A percentile compares a stretch with the other conserved stretches of the same genome.
phyloP scores from a whole-genome alignment of 805 yeast genomes.

The Kuraishia molischiana region DNA sequence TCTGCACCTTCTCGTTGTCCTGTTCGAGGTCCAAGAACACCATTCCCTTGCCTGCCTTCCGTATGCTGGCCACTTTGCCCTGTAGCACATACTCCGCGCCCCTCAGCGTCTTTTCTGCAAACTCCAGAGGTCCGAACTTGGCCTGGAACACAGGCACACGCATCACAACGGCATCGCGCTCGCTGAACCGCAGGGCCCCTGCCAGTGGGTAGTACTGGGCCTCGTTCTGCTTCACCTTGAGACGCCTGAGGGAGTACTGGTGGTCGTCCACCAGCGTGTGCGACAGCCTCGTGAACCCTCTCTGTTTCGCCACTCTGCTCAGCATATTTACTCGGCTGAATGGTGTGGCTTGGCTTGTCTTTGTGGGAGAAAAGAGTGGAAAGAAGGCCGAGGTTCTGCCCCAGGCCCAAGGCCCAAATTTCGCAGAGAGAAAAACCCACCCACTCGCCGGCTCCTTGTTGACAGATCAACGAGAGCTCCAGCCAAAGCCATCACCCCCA shows the following conservation, averaged over 20 bases:
- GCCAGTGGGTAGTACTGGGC: conserved; percentile 15
- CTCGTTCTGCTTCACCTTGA: conserved; percentile 6
- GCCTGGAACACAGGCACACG: conserved; percentile 30
- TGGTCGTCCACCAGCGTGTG: neutral
- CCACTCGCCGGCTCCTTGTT: too few species aligned
- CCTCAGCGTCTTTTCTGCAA: conserved; percentile 11
- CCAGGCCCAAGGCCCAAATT: too few species aligned
- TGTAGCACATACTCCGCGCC: conserved; percentile 23
- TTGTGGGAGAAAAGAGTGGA: too few species aligned
- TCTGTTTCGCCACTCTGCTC: neutral
- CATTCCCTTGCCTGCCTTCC: conserved; percentile 63
- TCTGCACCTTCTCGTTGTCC: conserved; percentile 48
- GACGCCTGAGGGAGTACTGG: conserved; percentile 10
- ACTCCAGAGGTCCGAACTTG: conserved; percentile 15
- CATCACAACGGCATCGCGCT: conserved; percentile 6
- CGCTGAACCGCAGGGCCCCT: conserved; percentile 3
- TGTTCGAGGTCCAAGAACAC: conserved; percentile 60
- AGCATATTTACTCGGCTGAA: neutral
- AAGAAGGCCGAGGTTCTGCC: too few species aligned
- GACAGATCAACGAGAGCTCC: too few species aligned
- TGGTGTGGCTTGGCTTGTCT: neutral
- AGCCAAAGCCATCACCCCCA: too few species aligned
- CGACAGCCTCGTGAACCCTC: too few species aligned
- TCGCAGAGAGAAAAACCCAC: too few species aligned
- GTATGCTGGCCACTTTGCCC: conserved; percentile 50